phyloP scores from a whole-genome alignment of 768 basidiomycete genomes.

The Macrocybe gigantea region DNA sequence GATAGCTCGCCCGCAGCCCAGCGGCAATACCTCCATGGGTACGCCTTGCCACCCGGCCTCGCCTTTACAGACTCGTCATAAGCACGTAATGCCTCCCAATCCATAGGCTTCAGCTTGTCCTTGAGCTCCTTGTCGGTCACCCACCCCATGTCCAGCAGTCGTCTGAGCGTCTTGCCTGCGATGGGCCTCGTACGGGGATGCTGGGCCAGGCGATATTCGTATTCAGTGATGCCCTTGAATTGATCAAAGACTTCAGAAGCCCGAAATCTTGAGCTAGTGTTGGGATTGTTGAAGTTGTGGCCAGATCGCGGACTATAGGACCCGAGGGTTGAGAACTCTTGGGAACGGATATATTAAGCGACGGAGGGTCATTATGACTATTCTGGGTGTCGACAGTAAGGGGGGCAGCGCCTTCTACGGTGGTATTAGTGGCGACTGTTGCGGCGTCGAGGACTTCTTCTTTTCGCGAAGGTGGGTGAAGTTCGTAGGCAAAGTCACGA shows the following conservation, averaged over 20 bases:
- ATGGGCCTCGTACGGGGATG: slow-evolving; percentile 24
- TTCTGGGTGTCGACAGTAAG: no score
- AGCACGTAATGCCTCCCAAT: slow-evolving; percentile 25
- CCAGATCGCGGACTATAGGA: no score
- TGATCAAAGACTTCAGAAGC: slow-evolving; percentile 33
- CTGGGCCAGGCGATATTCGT: slow-evolving; percentile 31
- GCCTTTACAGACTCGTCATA: slow-evolving; percentile 16
- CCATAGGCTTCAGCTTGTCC: slow-evolving; percentile 23
- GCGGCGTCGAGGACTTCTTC: background rate
- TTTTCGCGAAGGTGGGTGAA: slow-evolving; percentile 2
- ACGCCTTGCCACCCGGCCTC: slow-evolving; percentile 2
- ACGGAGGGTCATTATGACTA: no score
- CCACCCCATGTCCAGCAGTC: slow-evolving; percentile 35
- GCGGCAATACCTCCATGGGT: slow-evolving; percentile 12
- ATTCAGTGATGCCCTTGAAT: slow-evolving; percentile 29
- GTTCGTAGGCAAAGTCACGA: slow-evolving; percentile 32
- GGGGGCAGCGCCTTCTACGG: no score
- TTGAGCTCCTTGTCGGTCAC: slow-evolving; percentile 25
- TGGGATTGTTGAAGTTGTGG: slow-evolving; percentile 2
- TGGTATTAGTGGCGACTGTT: no score
- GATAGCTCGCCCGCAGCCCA: slow-evolving; percentile 9
- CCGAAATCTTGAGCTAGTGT: slow-evolving; percentile 2
- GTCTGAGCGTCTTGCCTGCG: slow-evolving; percentile 28
- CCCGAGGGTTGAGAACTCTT: no score
- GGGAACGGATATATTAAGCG: no score